phyloP scores from a whole-genome alignment of 768 basidiomycete genomes.

The Cyathus striatus region DNA sequence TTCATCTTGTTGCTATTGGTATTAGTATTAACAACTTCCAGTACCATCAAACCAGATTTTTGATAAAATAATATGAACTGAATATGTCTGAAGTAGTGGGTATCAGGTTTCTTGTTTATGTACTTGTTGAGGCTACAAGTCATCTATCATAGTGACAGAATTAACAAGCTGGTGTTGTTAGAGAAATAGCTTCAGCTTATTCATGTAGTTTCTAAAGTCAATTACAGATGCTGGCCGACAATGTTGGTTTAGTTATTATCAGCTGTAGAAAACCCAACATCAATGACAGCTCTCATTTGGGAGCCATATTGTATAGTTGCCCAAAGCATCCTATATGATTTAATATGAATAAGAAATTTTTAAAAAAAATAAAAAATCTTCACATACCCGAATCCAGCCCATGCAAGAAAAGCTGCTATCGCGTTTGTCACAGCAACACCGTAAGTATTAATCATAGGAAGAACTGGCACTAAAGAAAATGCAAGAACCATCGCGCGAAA shows the following conservation, averaged over 20 bases:
- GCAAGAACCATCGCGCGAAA: slow-evolving; percentile 41
- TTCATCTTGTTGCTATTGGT: too few species aligned
- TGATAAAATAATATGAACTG: too few species aligned
- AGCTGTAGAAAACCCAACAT: slow-evolving; percentile 39
- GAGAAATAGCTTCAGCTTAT: too few species aligned
- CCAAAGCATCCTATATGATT: slow-evolving; percentile 40
- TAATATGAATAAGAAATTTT: background rate
- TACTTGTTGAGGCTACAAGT: too few species aligned
- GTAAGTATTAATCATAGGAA: slow-evolving; percentile 49
- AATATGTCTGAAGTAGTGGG: too few species aligned
- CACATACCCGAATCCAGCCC: slow-evolving; percentile 51
- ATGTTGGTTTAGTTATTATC: too few species aligned
- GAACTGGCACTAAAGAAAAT: slow-evolving; percentile 34
- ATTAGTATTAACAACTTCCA: too few species aligned
- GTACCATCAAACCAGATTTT: too few species aligned
- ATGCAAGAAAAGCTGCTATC: slow-evolving; percentile 37
- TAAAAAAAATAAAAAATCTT: slow-evolving; percentile 2
- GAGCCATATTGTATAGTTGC: slow-evolving; percentile 41
- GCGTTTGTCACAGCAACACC: slow-evolving; percentile 49
- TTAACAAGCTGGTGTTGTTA: too few species aligned
- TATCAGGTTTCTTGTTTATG: too few species aligned
- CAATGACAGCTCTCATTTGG: slow-evolving; percentile 38
- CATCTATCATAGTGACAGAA: slow-evolving; percentile 1
- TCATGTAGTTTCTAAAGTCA: too few species aligned
- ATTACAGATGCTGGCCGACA: too few species aligned